These are phyloP conservation scores for Yamadazyma aaseri DNA, from an alignment of 1,139 yeast genomes.

Conservation along the genomic window DNA sequence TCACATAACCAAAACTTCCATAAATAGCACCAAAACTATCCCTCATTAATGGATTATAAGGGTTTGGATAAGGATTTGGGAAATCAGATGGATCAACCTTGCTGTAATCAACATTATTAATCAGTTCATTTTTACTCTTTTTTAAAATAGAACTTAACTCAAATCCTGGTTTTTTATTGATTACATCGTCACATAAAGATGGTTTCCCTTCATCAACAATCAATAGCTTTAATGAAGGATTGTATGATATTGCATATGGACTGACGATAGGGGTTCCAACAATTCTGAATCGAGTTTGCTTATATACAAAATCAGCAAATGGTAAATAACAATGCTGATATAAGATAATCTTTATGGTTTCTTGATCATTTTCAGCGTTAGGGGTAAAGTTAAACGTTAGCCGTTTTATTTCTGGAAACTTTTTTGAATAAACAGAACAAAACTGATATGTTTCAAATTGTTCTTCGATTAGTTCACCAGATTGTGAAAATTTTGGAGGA, in stretches of 20 bases:
- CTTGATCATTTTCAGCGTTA: slow-evolving; percentile 9
- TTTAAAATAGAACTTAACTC: slow-evolving; percentile 28
- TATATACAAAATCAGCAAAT: slow-evolving; percentile 40
- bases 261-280: slow-evolving; percentile 36
- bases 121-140: slow-evolving; percentile 9
- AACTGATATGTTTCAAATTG: slow-evolving; percentile 33
- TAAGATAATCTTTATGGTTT: slow-evolving; percentile 25
- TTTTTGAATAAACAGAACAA: slow-evolving; percentile 34
- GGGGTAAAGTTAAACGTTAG: slow-evolving; percentile 30
- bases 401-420: slow-evolving; percentile 28
- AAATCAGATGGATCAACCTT: slow-evolving; percentile 14
- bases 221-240: slow-evolving; percentile 35
- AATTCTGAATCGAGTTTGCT: slow-evolving; percentile 38
- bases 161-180: slow-evolving; percentile 30
- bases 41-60: slow-evolving; percentile 21
- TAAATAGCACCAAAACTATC: slow-evolving; percentile 10
- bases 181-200: slow-evolving; percentile 35
- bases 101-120: slow-evolving; percentile 7
- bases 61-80: slow-evolving; percentile 34
- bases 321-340: slow-evolving; percentile 41
- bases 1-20: slow-evolving; percentile 9
- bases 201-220: slow-evolving; percentile 35
- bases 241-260: slow-evolving; percentile 30
- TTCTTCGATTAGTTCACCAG: slow-evolving; percentile 13
- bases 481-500: slow-evolving; percentile 19